Base-by-base conservation (phyloP, 75 land plant genomes). In the Azolla pinnata region DNA sequence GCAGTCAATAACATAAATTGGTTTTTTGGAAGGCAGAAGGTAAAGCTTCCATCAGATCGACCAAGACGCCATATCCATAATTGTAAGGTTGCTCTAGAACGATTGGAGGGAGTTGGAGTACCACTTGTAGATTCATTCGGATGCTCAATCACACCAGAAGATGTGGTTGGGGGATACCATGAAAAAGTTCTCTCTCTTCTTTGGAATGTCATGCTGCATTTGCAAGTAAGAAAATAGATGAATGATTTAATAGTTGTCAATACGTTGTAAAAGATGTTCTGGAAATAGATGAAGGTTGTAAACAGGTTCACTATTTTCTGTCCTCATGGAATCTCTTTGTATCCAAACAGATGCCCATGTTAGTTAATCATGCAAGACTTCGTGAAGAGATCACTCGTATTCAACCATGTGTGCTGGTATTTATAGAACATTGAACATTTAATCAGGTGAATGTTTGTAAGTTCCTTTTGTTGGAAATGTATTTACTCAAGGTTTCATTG, bases 141-240 rank as follows among this genome's bases (percentile, higher is more conserved):
- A 33, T 60, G 42, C 35, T 8, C 25, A 10, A 79, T 86, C 34
- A 47, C 61, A 23, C 77, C 75, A 56, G 96, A 90, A n/a, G 83
- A 81, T 70, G 28, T 90, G 65, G 72, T 64, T 10, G 59, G 63
- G 57, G 83, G 84, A 25, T 80, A 90, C 31, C 77, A 72, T 28
- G 87, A 79, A 46, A 66, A 70, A 26, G 67, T 56, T 18, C 62
- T 85, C 12, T 65, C 84, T 2, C 64, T 90, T 38, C 69, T 85
- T 0, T 90, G 90, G 86, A 83, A 86, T 56, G 61, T 83, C 34
- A 78, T 90, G 57, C 72, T 82, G 34, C 79, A 90, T 52, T 60
- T 90, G 52, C 96, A 90, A 84, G 96, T 86, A 73, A 45, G 17
- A 17, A 42, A 10, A 42, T 10, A 10, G 10, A 17, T n/a, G n/a